phyloP scores from a whole-genome alignment of 1,284 basidiomycete species.

The Termitomyces sp. region DNA sequence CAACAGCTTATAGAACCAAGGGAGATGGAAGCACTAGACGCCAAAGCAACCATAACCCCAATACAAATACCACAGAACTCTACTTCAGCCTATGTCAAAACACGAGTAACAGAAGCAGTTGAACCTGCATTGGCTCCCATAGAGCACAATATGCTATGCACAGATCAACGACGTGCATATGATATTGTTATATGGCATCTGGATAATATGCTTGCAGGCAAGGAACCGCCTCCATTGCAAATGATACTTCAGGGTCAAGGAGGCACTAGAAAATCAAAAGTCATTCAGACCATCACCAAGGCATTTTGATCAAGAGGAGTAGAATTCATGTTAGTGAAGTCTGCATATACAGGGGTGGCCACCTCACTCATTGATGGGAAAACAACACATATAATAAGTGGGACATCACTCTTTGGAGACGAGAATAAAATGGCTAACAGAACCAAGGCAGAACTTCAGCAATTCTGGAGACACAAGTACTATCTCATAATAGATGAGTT shows the following conservation, averaged over 20 bases:
- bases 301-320: conserved; percentile 16
- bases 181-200: conserved; percentile 22
- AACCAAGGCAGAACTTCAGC: conserved; percentile 13
- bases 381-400: conserved; percentile 28
- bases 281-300: conserved; percentile 28
- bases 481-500: conserved; percentile 27
- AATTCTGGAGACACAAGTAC: conserved; percentile 7
- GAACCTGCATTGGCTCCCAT: no score
- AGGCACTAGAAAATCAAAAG: conserved; percentile 31
- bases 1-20: neutral
- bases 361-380: conserved; percentile 27
- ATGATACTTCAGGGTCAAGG: conserved; percentile 29
- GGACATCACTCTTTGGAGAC: conserved; percentile 6
- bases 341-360: conserved; percentile 31
- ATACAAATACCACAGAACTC: neutral
- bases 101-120: neutral
- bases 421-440: neutral
- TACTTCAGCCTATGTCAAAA: neutral
- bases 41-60: neutral
- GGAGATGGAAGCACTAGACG: no score
- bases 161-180: conserved; percentile 19
- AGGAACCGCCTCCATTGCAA: conserved; percentile 15
- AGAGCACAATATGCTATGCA: conserved; percentile 11
- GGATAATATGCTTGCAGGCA: conserved; percentile 3
- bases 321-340: conserved; percentile 20